Evolutionary conservation across 352 stramenopile genomes (phyloP), one percentile per base, ranked within the genome.

Genomic region (Phytopythium cucurbitacearum): DNA sequence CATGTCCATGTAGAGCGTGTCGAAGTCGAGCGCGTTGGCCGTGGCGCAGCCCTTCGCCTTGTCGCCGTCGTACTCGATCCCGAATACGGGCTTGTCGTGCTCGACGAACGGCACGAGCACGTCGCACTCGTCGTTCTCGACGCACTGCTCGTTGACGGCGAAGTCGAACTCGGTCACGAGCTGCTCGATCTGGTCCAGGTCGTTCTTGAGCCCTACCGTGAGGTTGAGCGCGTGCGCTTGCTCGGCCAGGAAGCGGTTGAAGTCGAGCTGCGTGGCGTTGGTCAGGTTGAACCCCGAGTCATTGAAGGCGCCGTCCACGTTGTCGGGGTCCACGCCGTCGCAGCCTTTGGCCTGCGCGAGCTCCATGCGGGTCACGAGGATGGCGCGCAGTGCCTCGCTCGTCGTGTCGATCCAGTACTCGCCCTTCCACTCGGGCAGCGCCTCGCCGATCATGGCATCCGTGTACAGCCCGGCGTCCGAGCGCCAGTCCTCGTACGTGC

Each of bases 121-220:
- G 8, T 67, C 59, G 34, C 73, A 85, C 51, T 85, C 73, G n/a
- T 74, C 53, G 56, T 74, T 78, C 35, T 77, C 47, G 48, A 69
- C 67, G 32, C 76, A 85, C 53, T 77, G 65, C 62, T 87, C 76
- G 44, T 80, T 84, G 41, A 85, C 64, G 5, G 73, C 70, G 43
- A 85, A 85, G 60, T 87, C 73, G 15, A 84, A 84, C 40, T 61
- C 41, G 11, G 59, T 46, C 32, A 77, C 64, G 13, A 85, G 51
- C 13, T 71, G 52, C 6, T 57, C 35, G 40, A 84, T 56, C 53
- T 78, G 66, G 47, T 64, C 56, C 33, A 82, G 39, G 40, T 73
- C 63, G 53, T 87, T 87, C 62, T 87, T 85, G 47, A 85, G 57
- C 6, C 71, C 71, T 15, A 87, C 74, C 0, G 62, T 52, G 36